phyloP scores from a whole-genome alignment of 257 asterid species.

The Nicotiana sylvestris region DNA sequence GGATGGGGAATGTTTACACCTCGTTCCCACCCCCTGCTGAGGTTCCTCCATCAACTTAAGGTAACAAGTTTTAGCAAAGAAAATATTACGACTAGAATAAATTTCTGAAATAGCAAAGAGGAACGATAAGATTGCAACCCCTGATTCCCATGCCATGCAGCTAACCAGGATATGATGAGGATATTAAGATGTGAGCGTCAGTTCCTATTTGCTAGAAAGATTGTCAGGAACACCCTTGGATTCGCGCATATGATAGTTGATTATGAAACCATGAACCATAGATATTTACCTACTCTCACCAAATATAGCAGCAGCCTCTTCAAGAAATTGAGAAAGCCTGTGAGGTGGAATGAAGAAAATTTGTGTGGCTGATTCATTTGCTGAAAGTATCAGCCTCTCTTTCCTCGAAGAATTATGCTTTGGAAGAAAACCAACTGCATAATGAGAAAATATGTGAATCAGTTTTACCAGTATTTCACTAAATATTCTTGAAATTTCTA shows the following conservation, averaged over 20 bases:
- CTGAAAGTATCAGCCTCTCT: constrained; percentile 68
- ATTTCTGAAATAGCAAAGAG: not conserved
- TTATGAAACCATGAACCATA: not conserved
- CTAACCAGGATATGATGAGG: not conserved
- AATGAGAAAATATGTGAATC: constrained; percentile 12
- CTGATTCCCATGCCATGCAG: not conserved
- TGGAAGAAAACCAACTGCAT: constrained; percentile 95
- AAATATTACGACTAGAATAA: not conserved
- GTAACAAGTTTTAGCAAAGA: not conserved
- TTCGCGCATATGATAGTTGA: not conserved
- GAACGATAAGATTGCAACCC: not conserved
- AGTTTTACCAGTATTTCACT: not conserved
- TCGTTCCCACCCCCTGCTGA: not conserved
- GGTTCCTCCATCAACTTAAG: not conserved
- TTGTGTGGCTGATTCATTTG: constrained; percentile 67
- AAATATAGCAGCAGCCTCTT: constrained; percentile 60
- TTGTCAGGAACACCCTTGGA: not conserved
- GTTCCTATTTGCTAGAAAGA: not conserved
- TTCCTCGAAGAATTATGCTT: constrained; percentile 78
- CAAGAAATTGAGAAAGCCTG: constrained; percentile 78
- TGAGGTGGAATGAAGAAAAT: constrained; percentile 91
- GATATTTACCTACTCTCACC: constrained; percentile 64
- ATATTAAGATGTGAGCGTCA: not conserved
- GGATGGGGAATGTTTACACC: not conserved
- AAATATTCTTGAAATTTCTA: not conserved